Evolutionary conservation across 2,329 filamentous ascomycete genomes (phyloP).

Genomic region (Trichoderma koningiopsis): DNA sequence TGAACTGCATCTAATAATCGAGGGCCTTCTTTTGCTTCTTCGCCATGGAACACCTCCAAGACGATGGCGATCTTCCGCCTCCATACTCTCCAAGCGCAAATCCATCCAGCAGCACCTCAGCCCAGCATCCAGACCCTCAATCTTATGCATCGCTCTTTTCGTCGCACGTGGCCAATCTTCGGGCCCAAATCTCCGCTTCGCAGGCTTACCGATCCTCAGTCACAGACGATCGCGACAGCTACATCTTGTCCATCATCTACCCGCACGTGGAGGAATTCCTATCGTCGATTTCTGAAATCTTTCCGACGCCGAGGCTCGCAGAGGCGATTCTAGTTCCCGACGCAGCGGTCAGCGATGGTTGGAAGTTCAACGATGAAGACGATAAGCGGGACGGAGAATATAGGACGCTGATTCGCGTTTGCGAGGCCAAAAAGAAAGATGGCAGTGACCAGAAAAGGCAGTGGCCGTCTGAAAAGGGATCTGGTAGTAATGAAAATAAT

Average conservation of each 20-base stretch:
- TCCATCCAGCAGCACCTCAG: not conserved
- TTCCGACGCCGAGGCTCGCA: constrained; percentile 39
- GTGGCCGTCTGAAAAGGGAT: not conserved
- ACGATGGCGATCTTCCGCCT: constrained; percentile 16
- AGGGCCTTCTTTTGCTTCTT: not conserved
- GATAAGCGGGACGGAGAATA: constrained; percentile 37
- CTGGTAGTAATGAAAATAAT: not conserved
- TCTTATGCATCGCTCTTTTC: constrained; percentile 36
- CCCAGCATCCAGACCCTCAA: not conserved
- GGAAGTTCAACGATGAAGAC: constrained; percentile 41
- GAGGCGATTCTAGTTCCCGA: constrained; percentile 51
- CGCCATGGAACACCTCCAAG: not conserved
- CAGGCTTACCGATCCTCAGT: constrained; percentile 39
- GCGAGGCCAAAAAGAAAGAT: not conserved
- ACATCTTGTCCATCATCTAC: constrained; percentile 43
- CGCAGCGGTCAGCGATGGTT: constrained; percentile 41
- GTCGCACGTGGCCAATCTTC: constrained; percentile 42
- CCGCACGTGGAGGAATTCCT: constrained; percentile 48
- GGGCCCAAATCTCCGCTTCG: constrained; percentile 41
- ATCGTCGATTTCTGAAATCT: constrained; percentile 39
- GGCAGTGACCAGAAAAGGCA: not conserved
- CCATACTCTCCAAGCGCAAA: constrained; percentile 14
- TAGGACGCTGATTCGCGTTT: constrained; percentile 39
- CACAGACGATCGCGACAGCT: constrained; percentile 43
- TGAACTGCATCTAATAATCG: not conserved